phyloP scores from a whole-genome alignment of 2,329 filamentous ascomycete species.

The Colletotrichum chrysophilum region DNA sequence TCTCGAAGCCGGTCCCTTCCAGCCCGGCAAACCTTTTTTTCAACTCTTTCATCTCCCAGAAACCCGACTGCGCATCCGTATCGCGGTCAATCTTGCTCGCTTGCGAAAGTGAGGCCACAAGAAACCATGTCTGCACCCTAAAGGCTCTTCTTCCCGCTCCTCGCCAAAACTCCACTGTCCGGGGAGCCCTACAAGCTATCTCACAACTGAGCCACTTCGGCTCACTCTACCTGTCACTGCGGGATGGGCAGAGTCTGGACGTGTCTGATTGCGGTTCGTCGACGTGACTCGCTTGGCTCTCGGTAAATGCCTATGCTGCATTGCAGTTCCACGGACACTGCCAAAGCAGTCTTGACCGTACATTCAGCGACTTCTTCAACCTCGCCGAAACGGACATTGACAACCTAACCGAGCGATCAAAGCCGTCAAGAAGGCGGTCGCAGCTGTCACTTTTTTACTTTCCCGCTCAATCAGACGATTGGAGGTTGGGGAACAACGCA shows the following conservation, averaged over 20 bases:
- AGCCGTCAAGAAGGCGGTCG: background rate
- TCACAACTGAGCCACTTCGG: background rate
- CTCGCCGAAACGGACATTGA: background rate
- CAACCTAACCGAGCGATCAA: background rate
- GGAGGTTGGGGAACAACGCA: background rate
- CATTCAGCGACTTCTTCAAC: background rate
- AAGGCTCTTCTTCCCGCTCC: background rate
- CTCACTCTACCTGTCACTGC: background rate
- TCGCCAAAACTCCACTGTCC: background rate
- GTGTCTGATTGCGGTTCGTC: background rate
- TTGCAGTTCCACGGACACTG: background rate
- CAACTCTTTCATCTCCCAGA: background rate
- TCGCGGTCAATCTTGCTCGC: constrained; percentile 1
- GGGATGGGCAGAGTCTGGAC: background rate
- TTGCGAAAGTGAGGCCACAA: background rate
- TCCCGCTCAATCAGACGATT: background rate
- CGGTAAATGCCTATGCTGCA: background rate
- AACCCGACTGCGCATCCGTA: background rate
- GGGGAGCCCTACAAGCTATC: background rate
- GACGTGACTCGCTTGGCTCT: background rate
- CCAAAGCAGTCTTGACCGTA: background rate
- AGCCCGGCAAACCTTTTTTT: background rate
- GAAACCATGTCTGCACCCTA: background rate
- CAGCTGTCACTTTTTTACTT: background rate
- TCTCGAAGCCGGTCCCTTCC: background rate